Evolutionary conservation across 2,329 filamentous ascomycete species (phyloP).

Genomic region (Bipolaris zeicola): DNA sequence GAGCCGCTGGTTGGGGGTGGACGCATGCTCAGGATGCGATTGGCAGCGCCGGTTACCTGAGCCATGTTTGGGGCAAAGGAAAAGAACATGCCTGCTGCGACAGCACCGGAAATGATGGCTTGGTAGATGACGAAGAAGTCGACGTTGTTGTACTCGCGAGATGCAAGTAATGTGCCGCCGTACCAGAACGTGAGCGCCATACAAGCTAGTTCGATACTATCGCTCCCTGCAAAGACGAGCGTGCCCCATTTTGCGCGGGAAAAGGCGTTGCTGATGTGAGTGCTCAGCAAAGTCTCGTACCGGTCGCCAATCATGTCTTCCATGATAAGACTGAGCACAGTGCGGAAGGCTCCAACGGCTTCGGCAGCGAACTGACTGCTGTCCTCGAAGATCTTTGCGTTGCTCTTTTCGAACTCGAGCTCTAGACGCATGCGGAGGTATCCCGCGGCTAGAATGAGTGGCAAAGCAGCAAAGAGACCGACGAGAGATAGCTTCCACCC

Average conservation of each 20-base stretch:
- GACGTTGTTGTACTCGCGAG: conserved; percentile 54
- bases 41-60: conserved; percentile 44
- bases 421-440: conserved; percentile 63
- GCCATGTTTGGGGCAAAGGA: conserved; percentile 56
- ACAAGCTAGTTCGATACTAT: conserved; percentile 67
- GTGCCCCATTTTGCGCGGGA: conserved; percentile 66
- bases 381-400: conserved; percentile 69
- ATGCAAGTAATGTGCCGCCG: conserved; percentile 48
- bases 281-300: conserved; percentile 64
- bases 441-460: conserved; percentile 56
- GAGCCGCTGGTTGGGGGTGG: conserved; percentile 16
- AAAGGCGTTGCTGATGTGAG: conserved; percentile 65
- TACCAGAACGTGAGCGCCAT: conserved; percentile 67
- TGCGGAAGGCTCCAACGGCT: conserved; percentile 74
- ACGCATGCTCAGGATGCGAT: conserved; percentile 46
- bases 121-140: conserved; percentile 62
- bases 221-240: conserved; percentile 70
- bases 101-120: conserved; percentile 54
- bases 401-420: conserved; percentile 71
- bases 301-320: conserved; percentile 68
- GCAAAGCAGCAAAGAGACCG: conserved; percentile 63
- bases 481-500: conserved; percentile 79
- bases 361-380: conserved; percentile 78
- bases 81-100: conserved; percentile 49
- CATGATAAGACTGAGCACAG: conserved; percentile 71